Evolutionary conservation across 169 alveolate genomes (phyloP).

Genomic region (Miamiensis avidus): DNA sequence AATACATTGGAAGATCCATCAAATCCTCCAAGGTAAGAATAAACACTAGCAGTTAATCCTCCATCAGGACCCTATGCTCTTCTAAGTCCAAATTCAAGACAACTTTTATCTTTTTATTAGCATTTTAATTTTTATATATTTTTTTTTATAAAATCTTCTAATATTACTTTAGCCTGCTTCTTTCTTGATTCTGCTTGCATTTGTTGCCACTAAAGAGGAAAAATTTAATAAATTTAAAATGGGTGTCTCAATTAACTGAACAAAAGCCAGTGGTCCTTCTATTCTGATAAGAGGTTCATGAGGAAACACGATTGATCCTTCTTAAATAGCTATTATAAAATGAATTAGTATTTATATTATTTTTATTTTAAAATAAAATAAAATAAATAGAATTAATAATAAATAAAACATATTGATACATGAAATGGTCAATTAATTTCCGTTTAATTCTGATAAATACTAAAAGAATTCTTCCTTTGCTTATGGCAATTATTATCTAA

Average conservation of each 20-base stretch:
- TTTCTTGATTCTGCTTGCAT: constrained; percentile 76
- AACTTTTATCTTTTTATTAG: constrained; percentile 34
- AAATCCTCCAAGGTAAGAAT: constrained; percentile 83
- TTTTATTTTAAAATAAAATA: too few relatives aligned
- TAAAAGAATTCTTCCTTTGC: constrained; percentile 76
- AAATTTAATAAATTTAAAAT: constrained; percentile 81
- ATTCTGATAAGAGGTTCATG: constrained; percentile 85
- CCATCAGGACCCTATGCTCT: constrained; percentile 95
- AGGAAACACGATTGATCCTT: constrained; percentile 87
- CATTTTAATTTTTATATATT: too few relatives aligned
- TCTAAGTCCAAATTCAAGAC: constrained; percentile 84
- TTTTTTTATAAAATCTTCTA: background rate
- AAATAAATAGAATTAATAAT: too few relatives aligned
- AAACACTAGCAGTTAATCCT: constrained; percentile 88
- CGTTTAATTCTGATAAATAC: constrained; percentile 61
- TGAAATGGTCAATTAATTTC: constrained; percentile 49
- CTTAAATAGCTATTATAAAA: constrained; percentile 43
- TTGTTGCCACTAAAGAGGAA: constrained; percentile 88
- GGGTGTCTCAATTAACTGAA: constrained; percentile 89
- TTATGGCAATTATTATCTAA: constrained; percentile 47
- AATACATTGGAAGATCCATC: constrained; percentile 79
- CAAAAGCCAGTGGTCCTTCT: constrained; percentile 87
- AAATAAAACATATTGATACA: constrained; percentile 23
- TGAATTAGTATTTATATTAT: background rate
- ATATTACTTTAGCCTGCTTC: constrained; percentile 62